phyloP scores from a whole-genome alignment of 148 eudicot species.

The Rhododendron ovatum region DNA sequence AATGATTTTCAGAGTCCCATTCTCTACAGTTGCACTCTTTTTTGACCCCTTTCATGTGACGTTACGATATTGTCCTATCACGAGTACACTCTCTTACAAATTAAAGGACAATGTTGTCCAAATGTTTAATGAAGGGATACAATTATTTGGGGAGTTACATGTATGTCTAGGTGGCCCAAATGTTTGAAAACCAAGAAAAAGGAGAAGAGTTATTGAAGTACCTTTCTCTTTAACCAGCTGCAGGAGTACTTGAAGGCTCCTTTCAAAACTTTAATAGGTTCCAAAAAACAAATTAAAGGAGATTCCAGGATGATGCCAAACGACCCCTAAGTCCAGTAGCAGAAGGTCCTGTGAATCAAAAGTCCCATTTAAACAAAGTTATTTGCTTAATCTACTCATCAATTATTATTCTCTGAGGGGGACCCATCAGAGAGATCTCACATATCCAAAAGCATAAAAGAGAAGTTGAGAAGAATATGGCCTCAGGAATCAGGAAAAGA shows the following conservation, averaged over 20 bases:
- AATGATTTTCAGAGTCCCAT: background rate
- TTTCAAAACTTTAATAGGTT: conserved; percentile 54
- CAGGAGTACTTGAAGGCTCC: conserved; percentile 33
- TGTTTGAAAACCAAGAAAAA: conserved; percentile 30
- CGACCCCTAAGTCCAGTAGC: conserved; percentile 21
- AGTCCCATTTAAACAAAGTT: conserved; percentile 32
- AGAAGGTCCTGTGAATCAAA: conserved; percentile 60
- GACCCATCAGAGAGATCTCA: conserved; percentile 41
- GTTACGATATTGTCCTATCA: background rate
- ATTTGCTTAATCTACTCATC: conserved; percentile 22
- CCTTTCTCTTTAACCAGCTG: conserved; percentile 51
- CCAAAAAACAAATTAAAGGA: conserved; percentile 41
- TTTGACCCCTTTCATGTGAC: background rate
- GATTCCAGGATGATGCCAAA: conserved; percentile 75
- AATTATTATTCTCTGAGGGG: conserved; percentile 65
- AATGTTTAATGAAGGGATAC: background rate
- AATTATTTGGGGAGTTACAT: background rate
- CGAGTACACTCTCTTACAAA: background rate
- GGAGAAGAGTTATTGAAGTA: conserved; percentile 17
- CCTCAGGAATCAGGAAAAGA: conserved; percentile 52
- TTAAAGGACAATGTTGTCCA: background rate
- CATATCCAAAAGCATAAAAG: conserved; percentile 40
- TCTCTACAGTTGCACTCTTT: background rate
- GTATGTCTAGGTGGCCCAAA: conserved; percentile 32
- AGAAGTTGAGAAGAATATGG: conserved; percentile 43